phyloP scores from a whole-genome alignment of 768 basidiomycete species.

The Tulasnella sp. region DNA sequence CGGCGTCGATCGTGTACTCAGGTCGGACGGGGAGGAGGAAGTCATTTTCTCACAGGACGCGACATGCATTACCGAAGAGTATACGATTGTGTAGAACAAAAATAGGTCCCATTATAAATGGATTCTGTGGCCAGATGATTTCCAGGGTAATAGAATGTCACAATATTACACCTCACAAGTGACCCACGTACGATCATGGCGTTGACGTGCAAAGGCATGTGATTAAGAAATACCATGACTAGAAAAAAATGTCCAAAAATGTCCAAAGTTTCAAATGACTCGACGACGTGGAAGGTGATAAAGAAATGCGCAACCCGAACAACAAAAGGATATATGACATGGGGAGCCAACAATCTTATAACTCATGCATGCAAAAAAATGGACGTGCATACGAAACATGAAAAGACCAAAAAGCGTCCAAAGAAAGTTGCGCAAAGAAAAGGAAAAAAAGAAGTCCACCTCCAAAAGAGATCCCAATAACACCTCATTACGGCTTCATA shows the following conservation, averaged over 20 bases:
- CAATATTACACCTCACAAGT: too few relatives aligned
- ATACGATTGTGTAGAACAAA: conserved; percentile 35
- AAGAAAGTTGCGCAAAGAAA: neutral
- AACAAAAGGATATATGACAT: neutral
- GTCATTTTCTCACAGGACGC: conserved; percentile 43
- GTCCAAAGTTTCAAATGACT: too few relatives aligned
- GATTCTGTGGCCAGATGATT: too few relatives aligned
- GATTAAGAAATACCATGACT: too few relatives aligned
- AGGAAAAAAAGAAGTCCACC: neutral
- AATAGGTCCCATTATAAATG: neutral
- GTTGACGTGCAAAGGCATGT: too few relatives aligned
- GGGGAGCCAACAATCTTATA: neutral
- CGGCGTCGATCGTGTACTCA: conserved; percentile 45
- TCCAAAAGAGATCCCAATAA: too few relatives aligned
- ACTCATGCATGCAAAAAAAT: neutral
- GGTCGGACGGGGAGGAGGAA: conserved; percentile 38
- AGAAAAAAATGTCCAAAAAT: too few relatives aligned
- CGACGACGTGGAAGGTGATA: neutral
- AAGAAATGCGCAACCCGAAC: neutral
- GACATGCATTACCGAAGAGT: conserved; percentile 38
- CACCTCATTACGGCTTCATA: conserved; percentile 1
- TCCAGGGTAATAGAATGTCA: too few relatives aligned
- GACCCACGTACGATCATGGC: too few relatives aligned
- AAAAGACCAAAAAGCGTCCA: neutral
- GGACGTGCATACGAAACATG: too few relatives aligned